These are phyloP conservation scores for Eimeria tenella DNA, from an alignment of 169 alveolate genomes.

Conservation along the genomic window DNA sequence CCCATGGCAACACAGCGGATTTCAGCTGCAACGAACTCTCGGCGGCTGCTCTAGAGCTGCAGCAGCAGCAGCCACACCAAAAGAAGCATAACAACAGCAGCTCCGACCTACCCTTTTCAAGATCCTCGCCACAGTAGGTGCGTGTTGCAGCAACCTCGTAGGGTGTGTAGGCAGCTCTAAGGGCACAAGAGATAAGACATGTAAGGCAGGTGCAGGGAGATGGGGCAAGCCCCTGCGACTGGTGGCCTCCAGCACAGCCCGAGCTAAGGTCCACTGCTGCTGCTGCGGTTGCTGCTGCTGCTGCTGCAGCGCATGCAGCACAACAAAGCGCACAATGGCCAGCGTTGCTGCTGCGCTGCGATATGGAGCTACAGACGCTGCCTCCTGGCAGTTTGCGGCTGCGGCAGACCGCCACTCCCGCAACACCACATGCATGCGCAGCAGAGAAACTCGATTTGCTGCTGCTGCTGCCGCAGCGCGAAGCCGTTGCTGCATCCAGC, in stretches of 20 bases:
- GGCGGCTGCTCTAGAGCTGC: not conserved
- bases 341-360: slow-evolving; percentile 22
- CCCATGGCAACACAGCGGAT: not conserved
- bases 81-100: slow-evolving; percentile 7
- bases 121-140: not conserved
- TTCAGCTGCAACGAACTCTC: not conserved
- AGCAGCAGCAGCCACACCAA: slow-evolving; percentile 1
- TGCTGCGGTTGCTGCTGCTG: slow-evolving; percentile 32
- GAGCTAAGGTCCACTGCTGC: not conserved
- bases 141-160: slow-evolving; percentile 39
- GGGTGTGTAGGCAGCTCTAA: slow-evolving; percentile 52
- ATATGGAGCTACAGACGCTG: slow-evolving; percentile 42
- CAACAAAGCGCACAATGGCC: slow-evolving; percentile 4
- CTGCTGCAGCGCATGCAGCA: slow-evolving; percentile 52
- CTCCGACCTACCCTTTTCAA: slow-evolving; percentile 18
- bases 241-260: not conserved
- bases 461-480: slow-evolving; percentile 19
- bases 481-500: slow-evolving; percentile 1
- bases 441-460: not conserved
- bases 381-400: slow-evolving; percentile 27
- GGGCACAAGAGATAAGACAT: slow-evolving; percentile 1
- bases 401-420: slow-evolving; percentile 38
- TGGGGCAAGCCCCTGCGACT: not conserved
- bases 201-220: not conserved
- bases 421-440: not conserved